Conservation (phyloP, 2,329 filamentous ascomycete species). For the Neonectria ditissima region DNA sequence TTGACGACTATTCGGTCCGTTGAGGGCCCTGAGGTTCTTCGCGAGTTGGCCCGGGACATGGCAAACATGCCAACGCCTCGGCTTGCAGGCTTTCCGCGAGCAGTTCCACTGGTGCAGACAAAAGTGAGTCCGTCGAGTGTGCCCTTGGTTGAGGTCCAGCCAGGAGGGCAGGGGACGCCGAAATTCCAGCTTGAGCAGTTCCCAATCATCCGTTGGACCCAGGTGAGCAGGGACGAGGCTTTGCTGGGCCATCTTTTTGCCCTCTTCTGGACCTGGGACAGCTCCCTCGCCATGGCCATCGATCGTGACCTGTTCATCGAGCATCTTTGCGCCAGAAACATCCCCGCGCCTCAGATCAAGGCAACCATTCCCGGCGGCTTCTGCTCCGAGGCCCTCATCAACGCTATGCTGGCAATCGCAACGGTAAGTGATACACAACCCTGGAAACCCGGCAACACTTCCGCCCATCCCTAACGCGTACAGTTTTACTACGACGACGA, state of each 20-base stretch:
- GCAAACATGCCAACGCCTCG: not conserved
- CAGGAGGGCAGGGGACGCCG: no score
- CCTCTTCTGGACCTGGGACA: slow-evolving; percentile 44
- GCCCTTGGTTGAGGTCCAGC: not conserved
- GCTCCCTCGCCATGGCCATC: slow-evolving; percentile 27
- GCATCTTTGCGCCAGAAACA: slow-evolving; percentile 17
- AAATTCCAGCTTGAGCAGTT: not conserved
- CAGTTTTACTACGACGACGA: not conserved
- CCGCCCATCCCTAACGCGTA: not conserved
- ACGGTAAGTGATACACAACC: slow-evolving; percentile 23
- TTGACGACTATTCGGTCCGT: not conserved
- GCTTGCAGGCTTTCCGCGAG: not conserved
- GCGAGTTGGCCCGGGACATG: not conserved
- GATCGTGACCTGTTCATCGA: slow-evolving; percentile 31
- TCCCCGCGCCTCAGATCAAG: not conserved
- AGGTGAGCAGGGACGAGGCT: slow-evolving; percentile 26
- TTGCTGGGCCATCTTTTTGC: slow-evolving; percentile 32
- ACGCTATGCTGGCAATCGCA: slow-evolving; percentile 37
- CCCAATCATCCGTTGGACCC: slow-evolving; percentile 39
- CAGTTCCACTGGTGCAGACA: not conserved
- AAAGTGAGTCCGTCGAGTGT: not conserved
- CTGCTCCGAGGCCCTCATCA: slow-evolving; percentile 41
- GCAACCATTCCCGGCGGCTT: slow-evolving; percentile 13
- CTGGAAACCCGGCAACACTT: not conserved
- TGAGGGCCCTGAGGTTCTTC: not conserved